Conservation (phyloP, 305 asterid genomes). For the Fraxinus sp. region DNA sequence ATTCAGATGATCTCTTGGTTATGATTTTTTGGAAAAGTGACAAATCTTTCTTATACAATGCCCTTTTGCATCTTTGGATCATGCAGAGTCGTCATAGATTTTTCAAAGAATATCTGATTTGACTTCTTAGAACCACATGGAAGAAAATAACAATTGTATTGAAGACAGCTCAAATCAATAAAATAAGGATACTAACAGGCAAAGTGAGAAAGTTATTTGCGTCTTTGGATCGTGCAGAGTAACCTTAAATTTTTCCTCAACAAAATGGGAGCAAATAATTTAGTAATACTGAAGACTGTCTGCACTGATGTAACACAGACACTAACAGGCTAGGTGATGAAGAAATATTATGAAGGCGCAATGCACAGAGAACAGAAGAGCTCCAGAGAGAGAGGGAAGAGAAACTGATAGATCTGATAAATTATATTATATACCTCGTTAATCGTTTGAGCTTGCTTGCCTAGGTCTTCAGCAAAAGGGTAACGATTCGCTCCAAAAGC, state of each 20-base stretch:
- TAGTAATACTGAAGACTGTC: not conserved
- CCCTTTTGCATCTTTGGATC: not conserved
- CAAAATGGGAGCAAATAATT: not conserved
- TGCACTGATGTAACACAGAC: not conserved
- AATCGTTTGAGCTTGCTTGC: constrained; percentile 78
- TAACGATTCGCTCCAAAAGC: constrained; percentile 99
- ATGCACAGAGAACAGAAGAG: not conserved
- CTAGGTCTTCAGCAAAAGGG: constrained; percentile 67
- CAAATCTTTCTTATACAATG: not conserved
- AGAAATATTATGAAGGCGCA: constrained; percentile 3
- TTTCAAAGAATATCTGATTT: not conserved
- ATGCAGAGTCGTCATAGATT: not conserved
- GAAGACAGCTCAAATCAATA: not conserved
- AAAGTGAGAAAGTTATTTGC: not conserved
- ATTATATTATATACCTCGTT: constrained; percentile 54
- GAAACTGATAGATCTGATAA: not conserved
- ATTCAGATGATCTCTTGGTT: not conserved
- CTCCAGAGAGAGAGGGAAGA: not conserved
- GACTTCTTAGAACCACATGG: not conserved
- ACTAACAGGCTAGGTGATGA: constrained; percentile 8
- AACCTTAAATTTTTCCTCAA: not conserved
- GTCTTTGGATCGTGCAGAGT: not conserved
- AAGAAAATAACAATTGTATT: not conserved
- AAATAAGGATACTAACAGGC: constrained; percentile 1
- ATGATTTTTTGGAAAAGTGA: not conserved